Conservation (phyloP, 495 filamentous ascomycete species). For the Hypoxylon fuscum region DNA sequence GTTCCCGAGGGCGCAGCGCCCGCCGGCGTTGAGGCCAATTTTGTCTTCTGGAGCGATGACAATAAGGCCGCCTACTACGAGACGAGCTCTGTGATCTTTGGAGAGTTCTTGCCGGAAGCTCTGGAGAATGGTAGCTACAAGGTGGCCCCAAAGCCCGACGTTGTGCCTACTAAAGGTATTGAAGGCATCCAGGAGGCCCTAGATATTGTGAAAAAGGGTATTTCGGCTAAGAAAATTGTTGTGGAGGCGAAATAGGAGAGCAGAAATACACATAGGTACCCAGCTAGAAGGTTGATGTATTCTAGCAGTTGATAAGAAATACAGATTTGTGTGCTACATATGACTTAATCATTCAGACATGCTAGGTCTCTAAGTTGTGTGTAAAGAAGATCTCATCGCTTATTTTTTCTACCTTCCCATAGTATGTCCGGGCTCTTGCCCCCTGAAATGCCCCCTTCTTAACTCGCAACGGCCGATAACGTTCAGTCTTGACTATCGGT, state of each 20-base stretch:
- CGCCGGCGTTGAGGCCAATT: slow-evolving; percentile 10
- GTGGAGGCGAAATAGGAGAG: slow-evolving; percentile 31
- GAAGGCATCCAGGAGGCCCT: slow-evolving; percentile 44
- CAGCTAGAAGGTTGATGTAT: too few species aligned
- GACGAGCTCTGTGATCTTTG: slow-evolving; percentile 21
- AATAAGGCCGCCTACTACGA: slow-evolving; percentile 15
- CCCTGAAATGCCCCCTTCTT: too few species aligned
- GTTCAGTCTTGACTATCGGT: too few species aligned
- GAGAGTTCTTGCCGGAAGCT: slow-evolving; percentile 35
- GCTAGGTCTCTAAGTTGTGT: too few species aligned
- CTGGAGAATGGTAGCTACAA: slow-evolving; percentile 34
- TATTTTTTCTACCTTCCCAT: too few species aligned
- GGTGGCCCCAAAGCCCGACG: slow-evolving; percentile 39
- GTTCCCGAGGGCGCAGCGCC: slow-evolving; percentile 10
- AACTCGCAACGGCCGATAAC: too few species aligned
- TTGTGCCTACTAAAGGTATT: slow-evolving; percentile 38
- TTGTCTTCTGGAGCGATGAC: neutral
- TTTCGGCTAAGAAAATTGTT: slow-evolving; percentile 60
- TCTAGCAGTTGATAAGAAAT: too few species aligned
- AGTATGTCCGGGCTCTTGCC: too few species aligned
- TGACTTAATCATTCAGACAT: too few species aligned
- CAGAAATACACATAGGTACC: too few species aligned
- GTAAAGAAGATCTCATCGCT: too few species aligned
- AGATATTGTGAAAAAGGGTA: slow-evolving; percentile 47
- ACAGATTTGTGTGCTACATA: too few species aligned